These are phyloP conservation scores for Chlamydomonas reinhardtii DNA, from an alignment of 163 green algal genomes.

Conservation along the genomic window DNA sequence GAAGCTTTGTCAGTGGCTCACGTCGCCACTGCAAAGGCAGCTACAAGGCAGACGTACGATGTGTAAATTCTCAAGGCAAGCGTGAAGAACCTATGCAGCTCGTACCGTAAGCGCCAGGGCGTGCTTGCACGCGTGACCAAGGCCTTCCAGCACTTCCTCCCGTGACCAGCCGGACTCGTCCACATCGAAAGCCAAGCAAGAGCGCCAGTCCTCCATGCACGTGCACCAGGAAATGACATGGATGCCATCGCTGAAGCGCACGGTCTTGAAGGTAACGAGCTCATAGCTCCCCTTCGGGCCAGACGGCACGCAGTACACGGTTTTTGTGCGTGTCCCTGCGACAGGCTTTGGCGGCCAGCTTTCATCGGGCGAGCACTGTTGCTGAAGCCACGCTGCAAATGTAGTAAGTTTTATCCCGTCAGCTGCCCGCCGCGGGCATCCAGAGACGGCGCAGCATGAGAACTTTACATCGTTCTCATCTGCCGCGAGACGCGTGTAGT, in stretches of 20 bases:
- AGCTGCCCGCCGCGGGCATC: too few relatives aligned
- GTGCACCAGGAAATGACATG: not conserved
- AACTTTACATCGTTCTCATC: too few relatives aligned
- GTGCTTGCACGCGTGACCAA: not conserved
- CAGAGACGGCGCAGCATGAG: too few relatives aligned
- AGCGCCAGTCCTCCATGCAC: not conserved
- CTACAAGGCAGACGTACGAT: too few relatives aligned
- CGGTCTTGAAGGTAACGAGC: not conserved
- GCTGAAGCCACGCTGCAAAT: too few relatives aligned
- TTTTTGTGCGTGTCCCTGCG: not conserved
- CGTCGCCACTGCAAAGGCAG: too few relatives aligned
- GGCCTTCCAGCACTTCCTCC: not conserved
- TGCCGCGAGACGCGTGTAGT: too few relatives aligned
- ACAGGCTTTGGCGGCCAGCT: too few relatives aligned
- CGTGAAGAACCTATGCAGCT: not conserved
- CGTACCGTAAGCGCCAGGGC: not conserved
- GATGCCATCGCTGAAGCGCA: not conserved
- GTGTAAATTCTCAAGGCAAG: too few relatives aligned
- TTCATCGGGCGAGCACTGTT: too few relatives aligned
- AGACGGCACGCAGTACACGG: not conserved
- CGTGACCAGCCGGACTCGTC: not conserved
- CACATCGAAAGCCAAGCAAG: not conserved
- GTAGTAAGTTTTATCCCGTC: too few relatives aligned
- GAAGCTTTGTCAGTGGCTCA: too few relatives aligned
- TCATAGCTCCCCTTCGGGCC: not conserved